Percentiles rank a stretch among this genome's conserved stretches.
phyloP scores from a whole-genome alignment of 2,329 filamentous ascomycete species.

The Alternaria postmessia region DNA sequence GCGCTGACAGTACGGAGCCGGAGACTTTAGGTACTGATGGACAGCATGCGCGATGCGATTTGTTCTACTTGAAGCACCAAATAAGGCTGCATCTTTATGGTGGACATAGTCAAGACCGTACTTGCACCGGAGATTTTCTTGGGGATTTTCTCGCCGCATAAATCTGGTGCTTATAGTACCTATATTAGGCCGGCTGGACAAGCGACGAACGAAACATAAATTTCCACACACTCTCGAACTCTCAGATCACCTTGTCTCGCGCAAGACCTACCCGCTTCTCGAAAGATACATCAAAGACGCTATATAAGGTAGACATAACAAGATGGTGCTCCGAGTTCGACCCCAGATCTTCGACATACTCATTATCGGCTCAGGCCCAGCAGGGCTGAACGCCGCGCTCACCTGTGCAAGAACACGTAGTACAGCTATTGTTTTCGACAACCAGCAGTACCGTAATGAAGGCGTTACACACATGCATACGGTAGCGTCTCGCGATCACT shows the following conservation, averaged over 20 bases:
- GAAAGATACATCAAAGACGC: background rate
- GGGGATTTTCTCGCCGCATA: background rate
- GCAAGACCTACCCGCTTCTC: background rate
- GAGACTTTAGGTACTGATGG: background rate
- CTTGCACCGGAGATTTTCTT: background rate
- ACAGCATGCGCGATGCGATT: background rate
- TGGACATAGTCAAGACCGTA: too few species aligned
- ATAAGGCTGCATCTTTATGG: background rate
- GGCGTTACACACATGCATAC: conserved; percentile 56
- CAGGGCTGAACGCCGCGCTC: conserved; percentile 54
- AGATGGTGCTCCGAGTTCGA: conserved; percentile 7
- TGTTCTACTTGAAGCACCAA: background rate
- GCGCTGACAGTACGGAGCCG: background rate
- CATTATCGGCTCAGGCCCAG: conserved; percentile 55
- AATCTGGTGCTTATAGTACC: background rate
- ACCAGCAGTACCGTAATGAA: conserved; percentile 54
- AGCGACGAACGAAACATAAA: background rate
- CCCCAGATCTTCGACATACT: conserved; percentile 32
- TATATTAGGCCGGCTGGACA: background rate
- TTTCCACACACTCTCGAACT: background rate
- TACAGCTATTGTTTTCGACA: conserved; percentile 56
- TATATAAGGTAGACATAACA: background rate
- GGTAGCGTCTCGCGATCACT: conserved; percentile 40
- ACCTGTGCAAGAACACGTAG: conserved; percentile 51
- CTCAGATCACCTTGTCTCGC: background rate